Conservation (phyloP, 495 filamentous ascomycete species). For the Hypoxylon rickii region DNA sequence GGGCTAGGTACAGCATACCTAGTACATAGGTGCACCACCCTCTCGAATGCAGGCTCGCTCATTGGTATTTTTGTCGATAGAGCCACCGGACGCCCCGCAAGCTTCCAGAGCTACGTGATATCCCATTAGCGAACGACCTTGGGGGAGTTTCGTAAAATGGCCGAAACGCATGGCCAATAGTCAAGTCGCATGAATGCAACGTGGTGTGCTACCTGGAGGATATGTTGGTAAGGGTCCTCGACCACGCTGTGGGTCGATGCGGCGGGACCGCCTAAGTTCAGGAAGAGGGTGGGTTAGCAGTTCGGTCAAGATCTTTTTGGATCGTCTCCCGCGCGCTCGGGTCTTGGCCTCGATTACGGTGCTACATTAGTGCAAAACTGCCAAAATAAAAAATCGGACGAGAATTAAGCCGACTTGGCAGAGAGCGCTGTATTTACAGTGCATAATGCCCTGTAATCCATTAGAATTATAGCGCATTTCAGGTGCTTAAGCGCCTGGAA, state of each 20-base stretch:
- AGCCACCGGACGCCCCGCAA: background rate
- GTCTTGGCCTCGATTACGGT: slow-evolving; percentile 14
- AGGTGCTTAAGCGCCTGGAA: too few relatives aligned
- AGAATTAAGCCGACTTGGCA: too few relatives aligned
- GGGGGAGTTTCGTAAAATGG: background rate
- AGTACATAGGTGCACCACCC: too few relatives aligned
- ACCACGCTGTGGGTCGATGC: background rate
- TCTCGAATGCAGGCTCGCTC: background rate
- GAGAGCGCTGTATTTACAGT: too few relatives aligned
- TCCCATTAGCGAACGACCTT: background rate
- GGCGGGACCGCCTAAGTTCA: background rate
- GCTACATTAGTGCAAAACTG: too few relatives aligned
- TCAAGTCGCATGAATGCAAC: slow-evolving; percentile 3
- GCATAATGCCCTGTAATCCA: too few relatives aligned
- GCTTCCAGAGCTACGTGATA: background rate
- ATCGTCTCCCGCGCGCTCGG: slow-evolving; percentile 1
- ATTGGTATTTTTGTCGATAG: background rate
- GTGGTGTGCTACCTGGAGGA: background rate
- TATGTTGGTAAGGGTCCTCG: background rate
- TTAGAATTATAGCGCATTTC: too few relatives aligned
- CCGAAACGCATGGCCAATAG: background rate
- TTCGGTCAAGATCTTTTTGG: slow-evolving; percentile 4
- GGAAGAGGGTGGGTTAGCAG: background rate
- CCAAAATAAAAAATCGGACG: too few relatives aligned
- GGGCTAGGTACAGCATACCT: slow-evolving; percentile 5